These are phyloP conservation scores for Pseudohyphozyma bogoriensis DNA, from an alignment of 768 basidiomycete species.

Conservation along the genomic window DNA sequence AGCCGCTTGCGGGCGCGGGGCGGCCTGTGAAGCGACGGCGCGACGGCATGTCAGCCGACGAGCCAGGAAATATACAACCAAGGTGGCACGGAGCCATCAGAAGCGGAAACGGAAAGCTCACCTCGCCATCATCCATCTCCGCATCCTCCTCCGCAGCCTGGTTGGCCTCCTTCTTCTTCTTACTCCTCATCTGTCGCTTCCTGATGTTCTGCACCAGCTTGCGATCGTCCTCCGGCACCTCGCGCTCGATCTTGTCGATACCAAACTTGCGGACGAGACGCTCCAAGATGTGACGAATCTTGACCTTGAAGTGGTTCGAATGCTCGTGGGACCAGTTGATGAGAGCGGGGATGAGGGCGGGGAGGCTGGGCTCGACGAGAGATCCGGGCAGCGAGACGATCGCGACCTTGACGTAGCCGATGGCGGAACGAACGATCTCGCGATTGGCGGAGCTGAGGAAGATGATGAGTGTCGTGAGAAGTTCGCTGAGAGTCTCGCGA, in stretches of 20 bases:
- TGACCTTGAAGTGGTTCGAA: slow-evolving; percentile 96
- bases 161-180: slow-evolving; percentile 64
- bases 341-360: slow-evolving; percentile 67
- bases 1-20: slow-evolving; percentile 44
- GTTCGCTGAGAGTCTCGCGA: slow-evolving; percentile 57
- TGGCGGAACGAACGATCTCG: slow-evolving; percentile 91
- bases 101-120: not conserved
- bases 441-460: slow-evolving; percentile 84
- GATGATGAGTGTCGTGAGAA: slow-evolving; percentile 73
- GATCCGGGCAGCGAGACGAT: slow-evolving; percentile 70
- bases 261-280: slow-evolving; percentile 84
- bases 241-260: slow-evolving; percentile 62
- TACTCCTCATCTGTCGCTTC: slow-evolving; percentile 87
- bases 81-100: not conserved
- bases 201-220: slow-evolving; percentile 90
- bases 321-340: slow-evolving; percentile 92
- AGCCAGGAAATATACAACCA: not conserved
- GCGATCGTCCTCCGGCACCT: slow-evolving; percentile 65
- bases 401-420: slow-evolving; percentile 88
- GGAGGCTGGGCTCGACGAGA: slow-evolving; percentile 65
- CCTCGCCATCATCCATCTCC: slow-evolving; percentile 42
- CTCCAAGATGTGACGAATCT: slow-evolving; percentile 95
- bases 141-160: slow-evolving; percentile 47
- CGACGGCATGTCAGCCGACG: too few species aligned
- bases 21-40: slow-evolving; percentile 36